These are phyloP conservation scores for Lippia alba DNA, from an alignment of 305 asterid genomes.

Conservation along the genomic window DNA sequence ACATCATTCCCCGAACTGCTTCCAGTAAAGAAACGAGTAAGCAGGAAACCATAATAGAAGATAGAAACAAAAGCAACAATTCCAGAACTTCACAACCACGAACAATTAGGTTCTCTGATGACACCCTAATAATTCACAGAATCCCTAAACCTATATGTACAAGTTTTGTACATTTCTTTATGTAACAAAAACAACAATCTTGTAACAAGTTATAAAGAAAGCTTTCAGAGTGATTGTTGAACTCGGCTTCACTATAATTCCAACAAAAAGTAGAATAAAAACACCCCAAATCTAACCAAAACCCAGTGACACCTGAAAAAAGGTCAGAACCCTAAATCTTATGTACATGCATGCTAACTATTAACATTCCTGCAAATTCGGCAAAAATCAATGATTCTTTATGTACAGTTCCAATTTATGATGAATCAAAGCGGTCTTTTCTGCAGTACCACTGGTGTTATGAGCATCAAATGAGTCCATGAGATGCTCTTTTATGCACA, in stretches of 20 bases:
- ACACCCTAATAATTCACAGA: background rate
- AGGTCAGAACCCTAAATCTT: constrained; percentile 8
- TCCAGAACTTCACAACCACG: constrained; percentile 24
- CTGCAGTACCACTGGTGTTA: constrained; percentile 1
- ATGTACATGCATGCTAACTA: background rate
- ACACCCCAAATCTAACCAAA: background rate
- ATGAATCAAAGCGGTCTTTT: constrained; percentile 3
- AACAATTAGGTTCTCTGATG: background rate
- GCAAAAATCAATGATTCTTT: background rate
- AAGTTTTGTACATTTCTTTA: background rate
- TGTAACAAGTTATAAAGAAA: constrained; percentile 1
- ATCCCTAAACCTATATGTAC: background rate
- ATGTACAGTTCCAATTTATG: background rate
- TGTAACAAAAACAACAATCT: constrained; percentile 5
- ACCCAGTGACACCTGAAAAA: background rate
- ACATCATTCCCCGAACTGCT: constrained; percentile 99
- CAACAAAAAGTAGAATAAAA: background rate
- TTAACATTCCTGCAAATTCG: constrained; percentile 8
- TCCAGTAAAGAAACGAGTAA: constrained; percentile 35
- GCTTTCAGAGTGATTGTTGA: background rate
- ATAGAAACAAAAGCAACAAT: constrained; percentile 22
- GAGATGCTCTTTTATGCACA: background rate
- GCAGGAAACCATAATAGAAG: constrained; percentile 26
- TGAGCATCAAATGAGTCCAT: background rate
- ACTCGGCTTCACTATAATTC: background rate